A percentile compares a stretch with the other conserved stretches of the same genome.
Evolutionary conservation across 345 rosid genomes (phyloP).

Genomic region (Gossypioides kirkii): DNA sequence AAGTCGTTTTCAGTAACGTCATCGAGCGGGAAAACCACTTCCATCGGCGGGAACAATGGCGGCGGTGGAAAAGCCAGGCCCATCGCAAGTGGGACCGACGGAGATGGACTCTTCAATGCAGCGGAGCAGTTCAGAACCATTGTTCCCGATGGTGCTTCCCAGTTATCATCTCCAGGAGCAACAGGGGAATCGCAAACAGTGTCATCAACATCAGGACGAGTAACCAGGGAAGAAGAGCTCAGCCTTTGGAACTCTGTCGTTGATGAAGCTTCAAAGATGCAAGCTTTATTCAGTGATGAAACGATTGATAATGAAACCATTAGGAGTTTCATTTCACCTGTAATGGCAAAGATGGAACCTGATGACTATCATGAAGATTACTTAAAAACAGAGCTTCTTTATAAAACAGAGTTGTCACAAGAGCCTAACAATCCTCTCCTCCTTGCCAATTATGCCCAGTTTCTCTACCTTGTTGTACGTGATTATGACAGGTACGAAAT

Average conservation of each 20-base stretch:
- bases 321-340: too few species aligned
- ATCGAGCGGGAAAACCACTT: slow-evolving; percentile 41
- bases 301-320: slow-evolving; percentile 24
- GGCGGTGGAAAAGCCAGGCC: slow-evolving; percentile 69
- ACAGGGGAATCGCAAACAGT: slow-evolving; percentile 32
- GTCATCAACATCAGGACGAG: slow-evolving; percentile 42
- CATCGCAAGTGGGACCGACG: slow-evolving; percentile 57
- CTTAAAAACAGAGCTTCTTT: too few species aligned
- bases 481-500: slow-evolving; percentile 67
- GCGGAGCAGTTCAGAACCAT: slow-evolving; percentile 42
- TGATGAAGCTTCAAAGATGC: slow-evolving; percentile 62
- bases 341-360: too few species aligned
- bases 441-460: slow-evolving; percentile 45
- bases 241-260: slow-evolving; percentile 63
- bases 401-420: too few species aligned
- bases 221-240: slow-evolving; percentile 40
- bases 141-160: slow-evolving; percentile 56
- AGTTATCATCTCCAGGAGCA: slow-evolving; percentile 44
- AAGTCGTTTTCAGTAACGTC: slow-evolving; percentile 48
- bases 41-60: slow-evolving; percentile 55
- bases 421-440: too few species aligned
- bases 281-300: slow-evolving; percentile 31
- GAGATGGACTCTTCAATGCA: slow-evolving; percentile 48
- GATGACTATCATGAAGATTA: too few species aligned
- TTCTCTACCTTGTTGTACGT: slow-evolving; percentile 64